phyloP scores from a whole-genome alignment of 371 early-diverging fungal species.

The Circinella umbellata region DNA sequence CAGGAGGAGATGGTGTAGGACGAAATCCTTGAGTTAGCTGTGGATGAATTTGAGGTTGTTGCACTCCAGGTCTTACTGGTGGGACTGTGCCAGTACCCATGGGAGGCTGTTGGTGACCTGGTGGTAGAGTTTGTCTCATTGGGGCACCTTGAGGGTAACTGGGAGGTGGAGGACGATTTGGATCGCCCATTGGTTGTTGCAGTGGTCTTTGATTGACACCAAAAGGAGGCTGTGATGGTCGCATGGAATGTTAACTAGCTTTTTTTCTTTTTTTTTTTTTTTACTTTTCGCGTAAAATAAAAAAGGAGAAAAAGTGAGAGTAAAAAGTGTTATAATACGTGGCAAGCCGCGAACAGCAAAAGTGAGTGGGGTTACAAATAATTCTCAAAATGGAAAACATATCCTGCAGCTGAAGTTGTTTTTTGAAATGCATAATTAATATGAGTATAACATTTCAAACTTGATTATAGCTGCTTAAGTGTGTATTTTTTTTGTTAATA shows the following conservation, averaged over 20 bases:
- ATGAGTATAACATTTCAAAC: too few species aligned
- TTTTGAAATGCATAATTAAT: too few species aligned
- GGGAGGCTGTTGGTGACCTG: conserved; percentile 6
- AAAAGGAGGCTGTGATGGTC: conserved; percentile 26
- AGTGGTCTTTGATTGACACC: conserved; percentile 28
- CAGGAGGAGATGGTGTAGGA: conserved; percentile 14
- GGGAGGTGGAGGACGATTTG: conserved; percentile 16
- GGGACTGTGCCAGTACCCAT: conserved; percentile 8
- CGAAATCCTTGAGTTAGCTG: conserved; percentile 13
- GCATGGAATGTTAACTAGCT: conserved; percentile 23
- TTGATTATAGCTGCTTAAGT: too few species aligned
- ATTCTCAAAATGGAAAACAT: too few species aligned
- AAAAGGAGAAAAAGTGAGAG: background rate
- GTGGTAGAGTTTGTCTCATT: conserved; percentile 10
- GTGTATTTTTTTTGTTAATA: too few species aligned
- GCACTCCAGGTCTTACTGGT: background rate
- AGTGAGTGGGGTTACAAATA: too few species aligned
- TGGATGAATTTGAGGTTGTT: conserved; percentile 8
- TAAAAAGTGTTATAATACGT: background rate
- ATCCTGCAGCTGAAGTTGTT: too few species aligned
- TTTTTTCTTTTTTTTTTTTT: too few species aligned
- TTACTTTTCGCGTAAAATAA: conserved; percentile 6
- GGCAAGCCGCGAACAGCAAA: background rate
- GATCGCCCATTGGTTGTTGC: conserved; percentile 21
- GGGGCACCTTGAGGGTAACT: conserved; percentile 14